Conservation (phyloP, 164 flowering plant species). For the Magnolia changhungtana region DNA sequence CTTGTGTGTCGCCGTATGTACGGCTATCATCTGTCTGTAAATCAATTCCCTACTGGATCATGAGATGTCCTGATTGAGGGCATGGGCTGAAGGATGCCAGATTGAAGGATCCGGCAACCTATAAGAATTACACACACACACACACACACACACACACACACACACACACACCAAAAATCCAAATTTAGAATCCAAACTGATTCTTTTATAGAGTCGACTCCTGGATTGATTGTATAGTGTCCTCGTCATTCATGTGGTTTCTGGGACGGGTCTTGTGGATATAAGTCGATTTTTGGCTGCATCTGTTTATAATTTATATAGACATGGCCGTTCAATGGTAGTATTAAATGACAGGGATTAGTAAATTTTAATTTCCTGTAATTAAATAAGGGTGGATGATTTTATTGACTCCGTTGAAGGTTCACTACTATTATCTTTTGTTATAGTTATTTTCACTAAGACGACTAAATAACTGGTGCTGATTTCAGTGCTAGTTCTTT, state of each 20-base stretch:
- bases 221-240: slow-evolving; percentile 9
- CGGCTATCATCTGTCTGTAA: slow-evolving; percentile 40
- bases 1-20: slow-evolving; percentile 31
- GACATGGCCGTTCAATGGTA: no score
- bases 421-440: no score
- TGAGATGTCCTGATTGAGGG: slow-evolving; percentile 23
- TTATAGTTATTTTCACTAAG: no score
- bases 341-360: not conserved
- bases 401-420: not conserved
- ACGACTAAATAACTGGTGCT: no score
- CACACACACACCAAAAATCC: not conserved
- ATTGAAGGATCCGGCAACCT: slow-evolving; percentile 43
- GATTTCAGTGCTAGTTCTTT: no score
- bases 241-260: not conserved
- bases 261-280: slow-evolving; percentile 4
- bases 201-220: slow-evolving; percentile 14
- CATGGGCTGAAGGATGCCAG: slow-evolving; percentile 41
- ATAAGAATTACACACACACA: not conserved
- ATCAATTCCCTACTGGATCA: slow-evolving; percentile 30
- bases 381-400: not conserved
- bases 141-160: not conserved
- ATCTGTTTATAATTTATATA: not conserved
- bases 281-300: not conserved
- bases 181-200: slow-evolving; percentile 18
- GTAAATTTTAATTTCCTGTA: not conserved